Evolutionary conservation across 2,329 filamentous ascomycete species (phyloP), one percentile per base, ranked within the genome.

Genomic region (Fusarium humuli): DNA sequence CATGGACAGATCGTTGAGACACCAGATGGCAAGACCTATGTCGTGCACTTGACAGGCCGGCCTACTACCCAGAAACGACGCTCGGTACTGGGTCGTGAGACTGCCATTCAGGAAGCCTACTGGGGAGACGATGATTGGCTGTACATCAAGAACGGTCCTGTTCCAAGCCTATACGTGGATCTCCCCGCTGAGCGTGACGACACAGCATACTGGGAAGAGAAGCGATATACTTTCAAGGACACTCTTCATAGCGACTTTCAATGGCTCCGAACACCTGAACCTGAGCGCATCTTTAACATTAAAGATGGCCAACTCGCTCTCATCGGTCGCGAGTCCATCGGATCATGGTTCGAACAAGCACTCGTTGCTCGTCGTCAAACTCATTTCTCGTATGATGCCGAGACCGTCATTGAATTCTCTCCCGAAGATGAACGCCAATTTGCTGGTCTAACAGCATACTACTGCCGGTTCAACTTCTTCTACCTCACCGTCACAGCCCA

Each of bases 391-490:
- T 88, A 86, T 69, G 86, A 89, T 52, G 87, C 87, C 49, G 87
- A 89, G 76, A 89, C 87, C 0, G 77, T 83, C 0, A 69, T 89
- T 5, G 81, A 84, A 61, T 89, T 88, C 70, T 77, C 79, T 1
- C 88, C 88, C 0, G 76, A 78, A 1, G 88, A 90, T 71, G 87
- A 89, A 79, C 82, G 88, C 13, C 84, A 89, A 69, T 90, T 88
- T 63, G 88, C 88, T 0, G 88, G 88, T 0, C 78, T 91, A 10
- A 86, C 85, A 14, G 86, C 87, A 1, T 90, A 90, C 77, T 90
- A 90, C 78, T 87, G 85, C 73, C 86, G 88, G 6, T 90, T 82
- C 79, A 90, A 90, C 77, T 90, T 90, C 77, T 90, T 89, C 80
- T 90, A 90, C 70, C 81, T 90, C 8, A 83, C 86, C 1, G 85